Evolutionary conservation across 2,329 filamentous ascomycete genomes (phyloP).

Genomic region (Rutstroemia sydowiana): DNA sequence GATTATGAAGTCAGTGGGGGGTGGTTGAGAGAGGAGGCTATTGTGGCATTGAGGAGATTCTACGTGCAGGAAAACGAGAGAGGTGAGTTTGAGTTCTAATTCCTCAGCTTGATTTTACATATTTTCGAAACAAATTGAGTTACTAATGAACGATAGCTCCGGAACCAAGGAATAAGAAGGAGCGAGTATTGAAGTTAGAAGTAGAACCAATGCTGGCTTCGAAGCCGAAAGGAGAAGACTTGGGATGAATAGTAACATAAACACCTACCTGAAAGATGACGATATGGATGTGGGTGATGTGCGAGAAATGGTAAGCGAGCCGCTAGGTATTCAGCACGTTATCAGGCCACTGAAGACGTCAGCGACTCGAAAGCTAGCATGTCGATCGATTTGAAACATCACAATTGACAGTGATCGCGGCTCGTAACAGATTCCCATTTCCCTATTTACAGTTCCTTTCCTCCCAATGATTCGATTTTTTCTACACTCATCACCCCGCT

Average conservation of each 20-base stretch:
- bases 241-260: not conserved
- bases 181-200: constrained; percentile 28
- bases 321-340: too few species aligned
- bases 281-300: too few species aligned
- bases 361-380: not conserved
- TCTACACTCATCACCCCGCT: not conserved
- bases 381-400: not conserved
- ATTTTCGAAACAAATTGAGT: not conserved
- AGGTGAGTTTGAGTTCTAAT: constrained; percentile 43
- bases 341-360: too few species aligned
- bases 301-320: too few species aligned
- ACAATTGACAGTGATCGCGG: too few species aligned
- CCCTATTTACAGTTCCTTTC: constrained; percentile 6
- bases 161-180: constrained; percentile 28
- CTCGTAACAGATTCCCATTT: not conserved
- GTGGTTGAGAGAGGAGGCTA: constrained; percentile 75
- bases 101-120: not conserved
- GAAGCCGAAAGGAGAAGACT: constrained; percentile 1
- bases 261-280: too few species aligned
- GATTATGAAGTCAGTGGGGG: constrained; percentile 81
- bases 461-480: not conserved
- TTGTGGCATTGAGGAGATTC: constrained; percentile 84
- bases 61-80: constrained; percentile 97
- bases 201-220: constrained; percentile 24
- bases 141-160: constrained; percentile 22